Conservation (phyloP, 1,284 basidiomycete genomes). For the Pseudozyma pruni region DNA sequence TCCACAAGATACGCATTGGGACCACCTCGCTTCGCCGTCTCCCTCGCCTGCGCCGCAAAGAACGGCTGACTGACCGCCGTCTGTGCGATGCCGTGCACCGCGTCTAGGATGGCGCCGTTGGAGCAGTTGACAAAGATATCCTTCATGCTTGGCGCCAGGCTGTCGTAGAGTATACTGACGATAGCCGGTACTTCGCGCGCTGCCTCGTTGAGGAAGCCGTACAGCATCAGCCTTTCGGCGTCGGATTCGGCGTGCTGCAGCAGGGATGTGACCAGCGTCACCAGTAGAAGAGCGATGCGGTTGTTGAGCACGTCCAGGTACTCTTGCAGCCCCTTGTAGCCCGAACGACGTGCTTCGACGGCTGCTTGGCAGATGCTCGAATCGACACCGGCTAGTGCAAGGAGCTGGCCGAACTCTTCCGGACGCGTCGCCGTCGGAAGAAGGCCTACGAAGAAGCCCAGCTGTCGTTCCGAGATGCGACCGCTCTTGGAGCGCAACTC, state of each 20-base stretch:
- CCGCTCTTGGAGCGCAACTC: slow-evolving; percentile 35
- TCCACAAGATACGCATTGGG: slow-evolving; percentile 59
- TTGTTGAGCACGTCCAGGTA: slow-evolving; percentile 57
- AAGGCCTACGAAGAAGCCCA: slow-evolving; percentile 61
- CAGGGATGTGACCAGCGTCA: slow-evolving; percentile 56
- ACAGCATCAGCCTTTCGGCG: slow-evolving; percentile 55
- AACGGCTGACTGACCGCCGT: slow-evolving; percentile 60
- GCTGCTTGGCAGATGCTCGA: slow-evolving; percentile 31
- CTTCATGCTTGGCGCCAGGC: slow-evolving; percentile 55
- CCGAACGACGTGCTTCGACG: slow-evolving; percentile 41
- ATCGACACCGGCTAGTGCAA: slow-evolving; percentile 51
- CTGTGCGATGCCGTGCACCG: slow-evolving; percentile 59
- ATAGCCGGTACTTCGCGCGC: slow-evolving; percentile 58
- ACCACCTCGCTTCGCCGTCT: slow-evolving; percentile 60
- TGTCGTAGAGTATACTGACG: slow-evolving; percentile 64
- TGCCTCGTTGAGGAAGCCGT: slow-evolving; percentile 59
- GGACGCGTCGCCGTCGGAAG: slow-evolving; percentile 55
- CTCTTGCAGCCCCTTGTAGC: slow-evolving; percentile 46
- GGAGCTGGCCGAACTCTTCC: slow-evolving; percentile 58
- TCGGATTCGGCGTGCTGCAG: slow-evolving; percentile 60
- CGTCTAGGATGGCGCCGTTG: slow-evolving; percentile 57
- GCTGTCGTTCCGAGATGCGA: slow-evolving; percentile 48
- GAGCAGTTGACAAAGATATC: slow-evolving; percentile 60
- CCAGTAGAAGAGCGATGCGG: slow-evolving; percentile 57
- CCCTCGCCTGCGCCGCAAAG: slow-evolving; percentile 62